Evolutionary conservation across 2,329 filamentous ascomycete species (phyloP).

Genomic region (Fusarium torulosum): DNA sequence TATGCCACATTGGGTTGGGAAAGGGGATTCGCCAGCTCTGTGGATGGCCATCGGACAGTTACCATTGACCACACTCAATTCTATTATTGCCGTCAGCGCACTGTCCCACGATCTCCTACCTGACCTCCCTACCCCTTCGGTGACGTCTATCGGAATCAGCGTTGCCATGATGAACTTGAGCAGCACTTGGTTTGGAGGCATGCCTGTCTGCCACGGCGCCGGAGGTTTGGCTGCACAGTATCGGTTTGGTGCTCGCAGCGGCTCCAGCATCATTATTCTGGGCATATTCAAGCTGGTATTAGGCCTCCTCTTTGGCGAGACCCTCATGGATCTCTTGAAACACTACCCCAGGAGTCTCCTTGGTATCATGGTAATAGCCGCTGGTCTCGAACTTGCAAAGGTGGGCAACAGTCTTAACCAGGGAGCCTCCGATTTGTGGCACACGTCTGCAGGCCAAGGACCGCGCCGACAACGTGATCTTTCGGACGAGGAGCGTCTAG

Average conservation of each 20-base stretch:
- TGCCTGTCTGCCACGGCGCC: conserved; percentile 95
- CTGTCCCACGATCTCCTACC: conserved; percentile 84
- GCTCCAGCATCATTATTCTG: conserved; percentile 83
- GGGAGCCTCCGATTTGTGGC: conserved; percentile 72
- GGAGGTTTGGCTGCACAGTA: conserved; percentile 92
- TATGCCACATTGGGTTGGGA: conserved; percentile 51
- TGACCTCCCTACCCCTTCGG: conserved; percentile 72
- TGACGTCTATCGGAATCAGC: conserved; percentile 83
- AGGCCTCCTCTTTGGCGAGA: conserved; percentile 80
- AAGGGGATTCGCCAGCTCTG: conserved; percentile 52
- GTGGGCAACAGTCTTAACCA: conserved; percentile 87
- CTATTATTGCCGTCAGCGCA: conserved; percentile 86
- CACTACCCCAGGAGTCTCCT: conserved; percentile 82
- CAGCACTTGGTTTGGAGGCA: conserved; percentile 91
- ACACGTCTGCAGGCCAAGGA: conserved; percentile 58
- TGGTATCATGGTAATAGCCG: conserved; percentile 89
- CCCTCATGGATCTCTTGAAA: conserved; percentile 76
- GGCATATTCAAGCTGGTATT: conserved; percentile 81
- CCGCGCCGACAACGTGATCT: conserved; percentile 64
- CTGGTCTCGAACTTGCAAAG: conserved; percentile 87
- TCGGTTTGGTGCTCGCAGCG: conserved; percentile 90
- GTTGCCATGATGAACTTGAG: conserved; percentile 86
- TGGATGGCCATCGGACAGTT: conserved; percentile 84
- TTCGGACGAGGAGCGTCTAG: conserved; percentile 75
- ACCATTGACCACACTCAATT: conserved; percentile 92